Percentiles rank a stretch among this genome's conserved stretches.
These are phyloP conservation scores for Boletus vermiculosoides DNA, from an alignment of 768 basidiomycete species.

Conservation along the genomic window DNA sequence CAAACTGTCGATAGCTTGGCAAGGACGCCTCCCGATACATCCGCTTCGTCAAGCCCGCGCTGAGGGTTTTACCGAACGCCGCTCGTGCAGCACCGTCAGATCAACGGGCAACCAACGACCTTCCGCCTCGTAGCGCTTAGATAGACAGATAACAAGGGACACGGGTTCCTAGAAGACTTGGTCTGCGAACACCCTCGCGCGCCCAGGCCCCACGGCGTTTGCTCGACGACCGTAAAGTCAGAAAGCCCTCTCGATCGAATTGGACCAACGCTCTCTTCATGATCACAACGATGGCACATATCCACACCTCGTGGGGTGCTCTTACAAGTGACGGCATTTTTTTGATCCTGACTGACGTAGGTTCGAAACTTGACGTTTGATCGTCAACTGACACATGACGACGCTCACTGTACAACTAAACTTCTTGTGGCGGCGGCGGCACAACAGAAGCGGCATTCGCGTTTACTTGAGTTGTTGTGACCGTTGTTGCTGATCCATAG, in stretches of 20 bases:
- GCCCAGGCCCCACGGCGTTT: background rate
- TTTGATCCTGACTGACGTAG: background rate
- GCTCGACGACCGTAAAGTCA: background rate
- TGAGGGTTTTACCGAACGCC: background rate
- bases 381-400: background rate
- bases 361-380: background rate
- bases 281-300: background rate
- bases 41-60: background rate
- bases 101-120: background rate
- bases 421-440: background rate
- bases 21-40: background rate
- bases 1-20: background rate
- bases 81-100: background rate
- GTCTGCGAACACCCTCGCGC: background rate
- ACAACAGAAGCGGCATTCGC: background rate
- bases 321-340: background rate
- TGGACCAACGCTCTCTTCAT: background rate
- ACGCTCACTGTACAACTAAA: too few species aligned
- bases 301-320: background rate
- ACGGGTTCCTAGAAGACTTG: background rate
- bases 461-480: too few species aligned
- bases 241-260: background rate
- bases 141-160: background rate
- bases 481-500: background rate
- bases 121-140: background rate